A percentile compares a stretch with the other conserved stretches of the same genome.
Evolutionary conservation across 2,329 filamentous ascomycete genomes (phyloP).

Genomic region (Ceratocystis cacaofunesta): DNA sequence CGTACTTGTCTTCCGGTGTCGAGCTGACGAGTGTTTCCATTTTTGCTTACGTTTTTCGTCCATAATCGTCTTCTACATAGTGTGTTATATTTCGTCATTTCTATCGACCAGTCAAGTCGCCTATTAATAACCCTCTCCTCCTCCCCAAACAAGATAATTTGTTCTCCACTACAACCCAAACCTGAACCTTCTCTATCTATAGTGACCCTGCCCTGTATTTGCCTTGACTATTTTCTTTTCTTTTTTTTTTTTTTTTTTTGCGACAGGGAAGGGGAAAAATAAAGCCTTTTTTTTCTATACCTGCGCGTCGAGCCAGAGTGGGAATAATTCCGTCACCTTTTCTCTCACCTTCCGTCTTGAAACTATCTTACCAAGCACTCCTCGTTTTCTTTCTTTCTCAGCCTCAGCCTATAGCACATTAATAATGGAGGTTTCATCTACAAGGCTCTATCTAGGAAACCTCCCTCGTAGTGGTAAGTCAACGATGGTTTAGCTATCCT

Average conservation of each 20-base stretch:
- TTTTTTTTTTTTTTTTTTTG: conserved; percentile 15
- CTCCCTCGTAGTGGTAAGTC: conserved; percentile 83
- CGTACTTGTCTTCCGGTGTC: no score
- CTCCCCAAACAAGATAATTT: neutral
- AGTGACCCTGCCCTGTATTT: conserved; percentile 8
- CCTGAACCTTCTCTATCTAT: neutral
- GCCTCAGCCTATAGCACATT: conserved; percentile 15
- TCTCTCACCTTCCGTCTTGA: conserved; percentile 15
- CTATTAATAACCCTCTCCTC: neutral
- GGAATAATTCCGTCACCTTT: conserved; percentile 15
- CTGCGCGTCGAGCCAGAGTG: neutral
- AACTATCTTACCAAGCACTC: conserved; percentile 22
- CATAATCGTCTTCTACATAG: no score
- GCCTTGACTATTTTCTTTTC: neutral
- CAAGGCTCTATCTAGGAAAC: conserved; percentile 93
- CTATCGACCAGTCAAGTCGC: no score
- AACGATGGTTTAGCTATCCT: neutral
- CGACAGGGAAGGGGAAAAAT: neutral
- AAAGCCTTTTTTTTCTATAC: neutral
- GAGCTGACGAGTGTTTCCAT: no score
- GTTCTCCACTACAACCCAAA: neutral
- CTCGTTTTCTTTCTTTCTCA: no score
- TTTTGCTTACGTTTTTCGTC: no score
- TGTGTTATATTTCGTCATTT: no score
- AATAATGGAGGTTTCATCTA: conserved; percentile 84